These are phyloP conservation scores for Saussurea involucrata DNA, from an alignment of 129 eudicot species.

Conservation along the genomic window DNA sequence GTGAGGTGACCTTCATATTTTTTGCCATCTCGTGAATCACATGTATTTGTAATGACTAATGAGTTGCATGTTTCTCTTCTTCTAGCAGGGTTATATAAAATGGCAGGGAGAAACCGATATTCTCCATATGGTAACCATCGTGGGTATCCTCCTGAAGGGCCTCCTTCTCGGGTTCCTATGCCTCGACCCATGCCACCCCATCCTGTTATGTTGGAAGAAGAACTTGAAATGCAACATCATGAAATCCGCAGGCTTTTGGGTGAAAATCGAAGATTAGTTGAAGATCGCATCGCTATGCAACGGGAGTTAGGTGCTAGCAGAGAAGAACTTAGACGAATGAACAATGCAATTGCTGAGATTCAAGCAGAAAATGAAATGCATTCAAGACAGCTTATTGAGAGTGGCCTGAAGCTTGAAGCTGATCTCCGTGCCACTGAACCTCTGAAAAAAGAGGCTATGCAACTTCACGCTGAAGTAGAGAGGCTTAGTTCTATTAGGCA, in stretches of 20 bases:
- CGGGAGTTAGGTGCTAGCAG: slow-evolving; percentile 59
- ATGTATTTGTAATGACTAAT: neutral
- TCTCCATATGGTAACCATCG: slow-evolving; percentile 55
- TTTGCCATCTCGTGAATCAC: neutral
- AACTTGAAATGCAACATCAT: slow-evolving; percentile 68
- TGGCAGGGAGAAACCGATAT: slow-evolving; percentile 69
- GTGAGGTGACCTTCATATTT: neutral
- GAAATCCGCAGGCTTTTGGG: slow-evolving; percentile 73
- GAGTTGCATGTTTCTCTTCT: neutral
- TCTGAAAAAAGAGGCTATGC: slow-evolving; percentile 47
- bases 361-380: slow-evolving; percentile 63
- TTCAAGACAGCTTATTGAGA: slow-evolving; percentile 70
- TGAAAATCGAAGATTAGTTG: slow-evolving; percentile 69
- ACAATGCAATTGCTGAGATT: slow-evolving; percentile 46
- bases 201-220: slow-evolving; percentile 72
- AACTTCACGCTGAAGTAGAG: slow-evolving; percentile 59
- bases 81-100: slow-evolving; percentile 14
- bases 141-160: slow-evolving; percentile 56
- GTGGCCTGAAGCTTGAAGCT: slow-evolving; percentile 69
- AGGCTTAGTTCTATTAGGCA: slow-evolving; percentile 50
- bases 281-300: slow-evolving; percentile 58
- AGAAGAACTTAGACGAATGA: slow-evolving; percentile 68
- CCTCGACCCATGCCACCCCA: slow-evolving; percentile 59
- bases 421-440: slow-evolving; percentile 74
- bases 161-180: slow-evolving; percentile 42